Conservation (phyloP, 1,284 basidiomycete species). For the Ustilago bromivora region DNA sequence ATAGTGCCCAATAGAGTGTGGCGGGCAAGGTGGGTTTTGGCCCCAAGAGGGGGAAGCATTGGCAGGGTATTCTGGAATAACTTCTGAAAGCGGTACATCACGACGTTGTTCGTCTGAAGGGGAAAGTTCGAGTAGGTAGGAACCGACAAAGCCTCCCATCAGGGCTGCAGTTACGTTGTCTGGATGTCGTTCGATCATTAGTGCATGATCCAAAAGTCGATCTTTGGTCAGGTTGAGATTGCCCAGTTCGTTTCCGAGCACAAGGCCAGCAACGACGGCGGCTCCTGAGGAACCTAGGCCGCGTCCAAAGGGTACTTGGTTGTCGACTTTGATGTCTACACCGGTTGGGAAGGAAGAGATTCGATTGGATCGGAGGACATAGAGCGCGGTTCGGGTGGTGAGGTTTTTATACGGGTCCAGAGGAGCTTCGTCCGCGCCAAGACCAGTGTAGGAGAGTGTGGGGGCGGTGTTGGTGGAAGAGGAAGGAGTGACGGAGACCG, state of each 20-base stretch:
- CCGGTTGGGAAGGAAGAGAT: slow-evolving; percentile 79
- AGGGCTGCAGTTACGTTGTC: slow-evolving; percentile 99
- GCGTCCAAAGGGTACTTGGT: slow-evolving; percentile 96
- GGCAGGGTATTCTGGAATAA: slow-evolving; percentile 93
- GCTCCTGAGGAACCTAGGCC: slow-evolving; percentile 97
- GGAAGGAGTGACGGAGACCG: slow-evolving; percentile 72
- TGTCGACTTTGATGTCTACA: slow-evolving; percentile 79
- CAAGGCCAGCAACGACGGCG: slow-evolving; percentile 94
- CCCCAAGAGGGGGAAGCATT: slow-evolving; percentile 95
- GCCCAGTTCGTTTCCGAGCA: slow-evolving; percentile 87
- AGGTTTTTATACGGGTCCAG: slow-evolving; percentile 97
- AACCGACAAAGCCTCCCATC: slow-evolving; percentile 97
- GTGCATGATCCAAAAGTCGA: slow-evolving; percentile 91
- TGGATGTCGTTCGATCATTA: slow-evolving; percentile 99
- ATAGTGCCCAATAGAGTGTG: slow-evolving; percentile 91
- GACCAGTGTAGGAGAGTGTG: slow-evolving; percentile 82
- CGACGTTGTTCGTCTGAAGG: slow-evolving; percentile 75
- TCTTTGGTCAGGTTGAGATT: slow-evolving; percentile 77
- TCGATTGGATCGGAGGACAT: slow-evolving; percentile 89
- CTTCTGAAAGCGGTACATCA: slow-evolving; percentile 92
- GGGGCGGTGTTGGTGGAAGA: slow-evolving; percentile 71
- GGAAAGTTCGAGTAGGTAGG: slow-evolving; percentile 87
- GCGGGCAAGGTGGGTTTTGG: slow-evolving; percentile 85
- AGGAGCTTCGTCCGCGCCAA: slow-evolving; percentile 90
- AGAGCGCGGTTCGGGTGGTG: slow-evolving; percentile 96